Evolutionary conservation across 2,329 filamentous ascomycete genomes (phyloP), one percentile per base, ranked within the genome.

Genomic region (Scleromitrula shiraiana): DNA sequence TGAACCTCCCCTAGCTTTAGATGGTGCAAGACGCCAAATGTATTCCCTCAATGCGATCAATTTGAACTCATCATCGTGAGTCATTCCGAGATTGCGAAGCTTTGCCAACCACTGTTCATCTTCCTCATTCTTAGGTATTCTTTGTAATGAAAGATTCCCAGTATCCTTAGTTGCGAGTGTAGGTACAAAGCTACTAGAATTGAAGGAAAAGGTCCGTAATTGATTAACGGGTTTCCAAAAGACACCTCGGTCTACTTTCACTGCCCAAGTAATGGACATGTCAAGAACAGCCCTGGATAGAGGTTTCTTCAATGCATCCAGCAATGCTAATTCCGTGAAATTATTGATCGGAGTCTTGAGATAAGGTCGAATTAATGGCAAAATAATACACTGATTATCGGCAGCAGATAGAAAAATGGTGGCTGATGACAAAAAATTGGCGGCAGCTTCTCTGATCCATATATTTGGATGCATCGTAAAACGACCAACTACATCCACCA

Each of bases 401-500:
- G 91, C 88, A 19, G 77, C 70, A 0, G 87, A 86, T 14, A 97
- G 66, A 59, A 84, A 89, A 50, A 74, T 82, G 1, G 86, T 83
- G 1, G 87, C 80, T 47, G 85, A 80, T 3, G 88, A 80, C 30
- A 97, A 71, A 57, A 96, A 95, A 54, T 91, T 82, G 7, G 85
- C 78, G 2, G 91, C 83, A 8, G 91, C 87, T 67, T 97, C 91
- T 30, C 91, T 80, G 45, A 98, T 90, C 91, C 93, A 98, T 7
- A 88, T 72, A 58, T 95, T 97, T 0, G 93, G 93, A 63, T 98
- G 93, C 72, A 95, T 83, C 10, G 90, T 83, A 60, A 97, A 95
- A 3, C 89, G 80, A 6, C 78, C 83, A 12, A 91, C 79, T 32
- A 91, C 81, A 52, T 94, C 84, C 19, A 95, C 80, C 32, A 98